A percentile compares a stretch with the other conserved stretches of the same genome.
Conservation (phyloP, 2,329 filamentous ascomycete species). For the Chrysoporthe cubensis region DNA sequence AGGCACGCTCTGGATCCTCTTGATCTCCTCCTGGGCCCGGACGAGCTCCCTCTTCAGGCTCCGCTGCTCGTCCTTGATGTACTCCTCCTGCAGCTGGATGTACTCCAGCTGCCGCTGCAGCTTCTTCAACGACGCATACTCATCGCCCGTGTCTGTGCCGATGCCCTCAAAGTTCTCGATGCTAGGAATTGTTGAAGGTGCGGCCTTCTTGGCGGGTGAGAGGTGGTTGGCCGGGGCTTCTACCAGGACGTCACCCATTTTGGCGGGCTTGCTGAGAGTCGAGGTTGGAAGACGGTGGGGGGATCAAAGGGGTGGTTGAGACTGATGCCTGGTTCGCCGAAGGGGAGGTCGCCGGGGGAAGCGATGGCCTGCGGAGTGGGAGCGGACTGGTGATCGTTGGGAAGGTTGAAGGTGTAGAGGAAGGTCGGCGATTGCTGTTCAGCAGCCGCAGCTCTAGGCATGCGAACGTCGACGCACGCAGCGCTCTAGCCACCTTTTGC, state of each 20-base stretch:
- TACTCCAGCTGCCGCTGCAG: constrained; percentile 97
- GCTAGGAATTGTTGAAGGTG: constrained; percentile 80
- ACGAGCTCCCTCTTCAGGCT: constrained; percentile 97
- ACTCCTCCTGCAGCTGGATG: constrained; percentile 98
- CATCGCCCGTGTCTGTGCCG: constrained; percentile 79
- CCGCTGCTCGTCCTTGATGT: constrained; percentile 99
- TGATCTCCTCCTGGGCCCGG: constrained; percentile 98
- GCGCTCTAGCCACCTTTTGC: constrained; percentile 20
- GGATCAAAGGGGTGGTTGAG: neutral
- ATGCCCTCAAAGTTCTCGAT: constrained; percentile 89
- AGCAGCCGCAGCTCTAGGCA: constrained; percentile 26
- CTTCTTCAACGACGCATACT: constrained; percentile 95
- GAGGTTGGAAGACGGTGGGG: constrained; percentile 2
- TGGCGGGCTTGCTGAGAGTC: constrained; percentile 33
- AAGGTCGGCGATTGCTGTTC: constrained; percentile 21
- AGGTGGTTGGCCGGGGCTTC: constrained; percentile 77
- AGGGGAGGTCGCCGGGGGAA: neutral
- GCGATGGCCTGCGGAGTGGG: neutral
- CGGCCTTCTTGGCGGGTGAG: constrained; percentile 79
- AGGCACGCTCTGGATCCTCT: constrained; percentile 97
- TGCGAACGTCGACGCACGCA: constrained; percentile 29
- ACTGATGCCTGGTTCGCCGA: neutral
- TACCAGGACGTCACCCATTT: constrained; percentile 86
- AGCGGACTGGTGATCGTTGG: constrained; percentile 3
- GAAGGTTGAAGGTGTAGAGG: constrained; percentile 13